Percentiles rank a stretch among this genome's conserved stretches.
These are phyloP conservation scores for Pseudogymnoascus sp. DNA, from an alignment of 2,329 filamentous ascomycete species.

Conservation along the genomic window DNA sequence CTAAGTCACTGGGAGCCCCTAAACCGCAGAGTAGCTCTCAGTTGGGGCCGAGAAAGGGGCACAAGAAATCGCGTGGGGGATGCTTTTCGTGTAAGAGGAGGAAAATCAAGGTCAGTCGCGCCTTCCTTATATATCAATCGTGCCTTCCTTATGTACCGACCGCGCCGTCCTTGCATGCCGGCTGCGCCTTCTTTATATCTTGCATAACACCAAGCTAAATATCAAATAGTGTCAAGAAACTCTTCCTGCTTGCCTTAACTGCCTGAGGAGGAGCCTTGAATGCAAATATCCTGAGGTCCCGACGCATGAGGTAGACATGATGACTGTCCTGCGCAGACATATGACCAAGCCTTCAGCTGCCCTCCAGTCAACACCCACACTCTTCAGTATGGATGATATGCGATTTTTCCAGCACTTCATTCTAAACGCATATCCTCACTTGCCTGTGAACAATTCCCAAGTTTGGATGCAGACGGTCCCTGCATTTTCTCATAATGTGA, in stretches of 20 bases:
- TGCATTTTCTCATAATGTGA: conserved; percentile 56
- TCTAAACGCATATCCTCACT: conserved; percentile 51
- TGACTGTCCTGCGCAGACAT: conserved; percentile 11
- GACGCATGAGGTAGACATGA: conserved; percentile 38
- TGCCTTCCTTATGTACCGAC: not conserved
- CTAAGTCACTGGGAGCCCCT: not conserved
- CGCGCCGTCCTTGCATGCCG: not conserved
- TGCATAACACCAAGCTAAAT: not conserved
- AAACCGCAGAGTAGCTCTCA: not conserved
- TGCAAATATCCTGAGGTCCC: conserved; percentile 56
- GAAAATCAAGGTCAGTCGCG: conserved; percentile 49
- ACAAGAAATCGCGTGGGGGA: conserved; percentile 57
- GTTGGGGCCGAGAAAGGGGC: conserved; percentile 40
- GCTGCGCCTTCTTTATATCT: not conserved
- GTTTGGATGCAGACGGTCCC: conserved; percentile 62
- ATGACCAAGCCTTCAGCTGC: conserved; percentile 11
- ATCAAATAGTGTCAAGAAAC: conserved; percentile 52
- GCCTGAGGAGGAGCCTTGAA: conserved; percentile 50
- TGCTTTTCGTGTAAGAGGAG: conserved; percentile 61
- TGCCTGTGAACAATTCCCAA: conserved; percentile 56
- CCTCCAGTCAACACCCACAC: conserved; percentile 40
- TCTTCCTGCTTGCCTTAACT: conserved; percentile 55
- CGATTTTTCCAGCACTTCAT: conserved; percentile 62
- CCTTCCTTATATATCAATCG: not conserved
- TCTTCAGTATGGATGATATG: conserved; percentile 57